Percentiles rank a stretch among this genome's conserved stretches.
These are phyloP conservation scores for Mycosarcoma mackinlayi DNA, from an alignment of 1,284 basidiomycete genomes.

Conservation along the genomic window DNA sequence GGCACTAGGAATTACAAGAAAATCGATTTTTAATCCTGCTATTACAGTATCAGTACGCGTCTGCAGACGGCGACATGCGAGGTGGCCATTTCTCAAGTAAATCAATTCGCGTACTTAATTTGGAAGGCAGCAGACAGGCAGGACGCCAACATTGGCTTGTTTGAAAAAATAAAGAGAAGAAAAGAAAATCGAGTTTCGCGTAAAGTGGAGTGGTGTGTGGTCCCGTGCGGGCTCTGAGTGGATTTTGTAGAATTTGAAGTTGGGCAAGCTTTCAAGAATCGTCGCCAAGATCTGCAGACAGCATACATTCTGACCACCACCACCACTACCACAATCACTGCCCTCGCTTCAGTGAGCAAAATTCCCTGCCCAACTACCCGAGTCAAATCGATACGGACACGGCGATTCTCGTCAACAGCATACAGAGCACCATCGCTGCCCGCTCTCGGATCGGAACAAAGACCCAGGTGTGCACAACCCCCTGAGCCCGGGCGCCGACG, in stretches of 20 bases:
- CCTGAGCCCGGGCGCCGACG: background rate
- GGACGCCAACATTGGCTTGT: too few relatives aligned
- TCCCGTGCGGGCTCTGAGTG: conserved; percentile 8
- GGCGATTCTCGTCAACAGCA: background rate
- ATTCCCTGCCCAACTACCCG: background rate
- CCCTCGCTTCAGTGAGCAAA: too few relatives aligned
- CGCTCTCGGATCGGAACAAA: too few relatives aligned
- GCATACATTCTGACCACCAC: conserved; percentile 24
- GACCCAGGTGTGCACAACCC: background rate
- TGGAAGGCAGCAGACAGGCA: conserved; percentile 4
- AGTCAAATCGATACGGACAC: background rate
- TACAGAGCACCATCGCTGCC: background rate
- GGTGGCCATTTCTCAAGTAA: too few relatives aligned
- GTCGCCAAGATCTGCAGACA: conserved; percentile 22
- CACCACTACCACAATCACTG: conserved; percentile 8
- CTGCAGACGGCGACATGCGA: conserved; percentile 12
- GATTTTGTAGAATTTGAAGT: background rate
- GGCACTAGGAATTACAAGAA: too few relatives aligned
- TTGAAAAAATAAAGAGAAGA: background rate
- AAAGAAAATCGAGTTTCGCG: conserved; percentile 10
- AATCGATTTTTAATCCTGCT: too few relatives aligned
- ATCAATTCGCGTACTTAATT: too few relatives aligned
- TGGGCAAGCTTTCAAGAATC: conserved; percentile 3
- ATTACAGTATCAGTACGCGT: too few relatives aligned
- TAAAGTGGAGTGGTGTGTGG: conserved; percentile 24